Percentiles rank a stretch among this genome's conserved stretches.
Evolutionary conservation across 805 yeast species (phyloP).

Genomic region (Zygosaccharomyces gambellarensis): DNA sequence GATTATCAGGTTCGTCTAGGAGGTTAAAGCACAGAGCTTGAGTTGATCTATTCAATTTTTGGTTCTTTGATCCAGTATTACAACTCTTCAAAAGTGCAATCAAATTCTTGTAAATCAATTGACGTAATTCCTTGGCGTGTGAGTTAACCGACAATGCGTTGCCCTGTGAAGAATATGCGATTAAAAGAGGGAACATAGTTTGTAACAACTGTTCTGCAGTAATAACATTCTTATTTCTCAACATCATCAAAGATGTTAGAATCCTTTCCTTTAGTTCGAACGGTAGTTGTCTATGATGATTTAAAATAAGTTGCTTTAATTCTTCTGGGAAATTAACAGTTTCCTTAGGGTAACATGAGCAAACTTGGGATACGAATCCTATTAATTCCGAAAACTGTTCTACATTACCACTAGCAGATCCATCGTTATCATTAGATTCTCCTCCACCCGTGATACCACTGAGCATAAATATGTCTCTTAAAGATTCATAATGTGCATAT

Average conservation of each 20-base stretch:
- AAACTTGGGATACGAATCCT: conserved; percentile 89
- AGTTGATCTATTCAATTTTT: conserved; percentile 80
- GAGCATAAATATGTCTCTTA: conserved; percentile 77
- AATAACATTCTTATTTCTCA: conserved; percentile 78
- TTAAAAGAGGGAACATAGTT: conserved; percentile 79
- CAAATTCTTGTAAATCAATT: conserved; percentile 74
- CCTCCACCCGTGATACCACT: conserved; percentile 37
- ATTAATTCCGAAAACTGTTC: conserved; percentile 72
- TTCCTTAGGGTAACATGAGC: conserved; percentile 83
- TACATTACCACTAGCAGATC: conserved; percentile 24
- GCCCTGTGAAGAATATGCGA: conserved; percentile 53
- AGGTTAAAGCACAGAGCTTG: conserved; percentile 89
- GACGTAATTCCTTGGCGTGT: conserved; percentile 77
- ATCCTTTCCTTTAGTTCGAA: conserved; percentile 90
- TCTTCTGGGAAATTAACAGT: conserved; percentile 83
- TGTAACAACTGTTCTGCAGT: conserved; percentile 77
- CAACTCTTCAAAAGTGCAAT: conserved; percentile 74
- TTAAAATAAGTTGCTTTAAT: conserved; percentile 58
- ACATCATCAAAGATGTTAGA: conserved; percentile 81
- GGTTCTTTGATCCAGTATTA: conserved; percentile 85
- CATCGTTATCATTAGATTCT: conserved; percentile 43
- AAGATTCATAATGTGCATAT: conserved; percentile 85
- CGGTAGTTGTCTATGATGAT: conserved; percentile 74
- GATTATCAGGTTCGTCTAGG: conserved; percentile 71
- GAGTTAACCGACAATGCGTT: conserved; percentile 43